Base-by-base conservation (phyloP, 2,329 filamentous ascomycete species). In the Rhinocladiella similis region DNA sequence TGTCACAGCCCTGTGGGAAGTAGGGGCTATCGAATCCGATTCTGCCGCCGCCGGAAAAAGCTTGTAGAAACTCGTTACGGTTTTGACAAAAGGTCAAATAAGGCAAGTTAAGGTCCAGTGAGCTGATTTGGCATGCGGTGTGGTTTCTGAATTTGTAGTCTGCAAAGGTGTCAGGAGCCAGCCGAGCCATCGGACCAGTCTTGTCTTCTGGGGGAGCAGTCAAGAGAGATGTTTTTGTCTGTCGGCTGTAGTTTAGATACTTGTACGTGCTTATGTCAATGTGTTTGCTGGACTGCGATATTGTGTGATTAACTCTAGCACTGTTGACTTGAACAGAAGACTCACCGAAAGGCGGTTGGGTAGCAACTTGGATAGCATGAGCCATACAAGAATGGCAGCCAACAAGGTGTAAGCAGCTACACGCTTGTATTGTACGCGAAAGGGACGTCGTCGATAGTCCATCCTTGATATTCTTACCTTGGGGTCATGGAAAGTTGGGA, bases 21-120 rank as follows among this genome's bases (percentile, higher is more conserved):
- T 76, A 80, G 0, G 75, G 75, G 19, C 75, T 70, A 61, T 80
- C 74, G 39, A 70, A 67, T 1, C 77, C 77, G 51, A 77, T 73
- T 1, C 77, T 71, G 6, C 77, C 77, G 9, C 77, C 76, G 3
- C 69, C 72, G 4, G 73, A 73, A 69, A 76, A 74, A 20, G 75
- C 75, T 14, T 61, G 66, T 1, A 79, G 63, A 66, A 78, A 70
- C 3, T 70, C 69, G 14, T 56, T 53, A 33, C 72, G 68, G 51
- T 71, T 66, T 1, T 47, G 50, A 50, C 77, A 79, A 3, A 76
- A 56, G 3, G 75, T 68, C 4, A 64, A 59, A 48, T 70, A 71
- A 14, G 69, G 71, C 12, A 66, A 57, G 52, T 79, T 75, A 0
- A 79, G 68, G 47, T 77, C 74, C 3, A 75, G 65, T 2, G 75